phyloP scores from a whole-genome alignment of 495 filamentous ascomycete genomes.

The Lasiosphaeria hispida region DNA sequence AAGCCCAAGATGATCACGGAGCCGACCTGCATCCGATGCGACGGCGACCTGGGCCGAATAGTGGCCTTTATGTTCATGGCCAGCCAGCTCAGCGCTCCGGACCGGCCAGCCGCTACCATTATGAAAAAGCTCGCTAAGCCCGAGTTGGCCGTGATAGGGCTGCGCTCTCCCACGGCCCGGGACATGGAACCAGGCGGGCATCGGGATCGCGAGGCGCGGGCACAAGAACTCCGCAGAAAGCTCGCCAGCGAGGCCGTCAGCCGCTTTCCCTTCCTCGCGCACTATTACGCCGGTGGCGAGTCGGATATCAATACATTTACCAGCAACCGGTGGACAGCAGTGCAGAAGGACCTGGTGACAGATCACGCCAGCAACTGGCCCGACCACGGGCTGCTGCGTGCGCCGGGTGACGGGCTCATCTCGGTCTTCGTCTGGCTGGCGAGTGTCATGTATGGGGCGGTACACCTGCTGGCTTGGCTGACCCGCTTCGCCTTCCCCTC shows the following conservation, averaged over 20 bases:
- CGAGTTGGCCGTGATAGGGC: not conserved
- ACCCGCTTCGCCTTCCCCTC: not conserved
- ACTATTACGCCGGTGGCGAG: too few species aligned
- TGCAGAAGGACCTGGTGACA: not conserved
- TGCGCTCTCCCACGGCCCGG: too few species aligned
- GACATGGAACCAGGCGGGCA: too few species aligned
- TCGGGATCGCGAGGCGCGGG: too few species aligned
- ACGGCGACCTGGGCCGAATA: not conserved
- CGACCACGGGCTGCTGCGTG: conserved; percentile 3
- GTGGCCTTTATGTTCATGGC: conserved; percentile 4
- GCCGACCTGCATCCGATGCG: not conserved
- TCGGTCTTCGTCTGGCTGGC: not conserved
- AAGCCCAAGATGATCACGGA: conserved; percentile 1
- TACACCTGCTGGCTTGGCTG: too few species aligned
- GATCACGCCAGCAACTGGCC: conserved; percentile 7
- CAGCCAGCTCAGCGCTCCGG: conserved; percentile 7
- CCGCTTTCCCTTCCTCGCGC: not conserved
- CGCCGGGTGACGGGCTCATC: not conserved
- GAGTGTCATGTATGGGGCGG: not conserved
- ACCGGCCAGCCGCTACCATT: not conserved
- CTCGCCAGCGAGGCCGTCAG: not conserved
- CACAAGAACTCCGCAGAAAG: not conserved
- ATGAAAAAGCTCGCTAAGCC: conserved; percentile 1
- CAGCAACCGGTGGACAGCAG: too few species aligned
- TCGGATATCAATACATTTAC: too few species aligned